These are phyloP conservation scores for Apiotrichum montevideense DNA, from an alignment of 1,284 basidiomycete genomes.

Conservation along the genomic window DNA sequence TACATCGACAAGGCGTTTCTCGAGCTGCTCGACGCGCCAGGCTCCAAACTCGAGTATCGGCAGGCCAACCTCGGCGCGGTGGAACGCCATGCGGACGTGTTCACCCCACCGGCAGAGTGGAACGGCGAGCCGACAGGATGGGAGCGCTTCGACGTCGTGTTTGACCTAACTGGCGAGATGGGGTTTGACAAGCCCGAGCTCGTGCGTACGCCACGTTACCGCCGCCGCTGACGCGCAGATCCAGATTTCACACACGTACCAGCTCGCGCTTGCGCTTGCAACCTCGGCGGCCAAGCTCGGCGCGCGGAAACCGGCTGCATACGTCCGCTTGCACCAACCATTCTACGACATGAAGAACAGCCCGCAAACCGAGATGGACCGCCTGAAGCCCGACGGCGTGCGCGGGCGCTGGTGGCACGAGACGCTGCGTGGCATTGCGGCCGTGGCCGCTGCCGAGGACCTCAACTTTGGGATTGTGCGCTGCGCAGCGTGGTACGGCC, in stretches of 20 bases:
- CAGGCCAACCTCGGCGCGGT: conserved; percentile 70
- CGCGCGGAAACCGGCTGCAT: conserved; percentile 62
- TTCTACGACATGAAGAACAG: conserved; percentile 64
- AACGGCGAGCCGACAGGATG: conserved; percentile 15
- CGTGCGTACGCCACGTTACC: conserved; percentile 45
- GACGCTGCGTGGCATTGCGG: conserved; percentile 65
- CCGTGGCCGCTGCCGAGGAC: conserved; percentile 55
- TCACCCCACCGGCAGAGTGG: conserved; percentile 29
- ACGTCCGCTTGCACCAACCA: conserved; percentile 70
- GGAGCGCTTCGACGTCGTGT: conserved; percentile 37
- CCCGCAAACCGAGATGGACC: conserved; percentile 59
- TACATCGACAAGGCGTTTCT: conserved; percentile 74
- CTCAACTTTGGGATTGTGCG: conserved; percentile 70
- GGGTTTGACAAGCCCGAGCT: conserved; percentile 69
- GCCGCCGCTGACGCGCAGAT: conserved; percentile 26
- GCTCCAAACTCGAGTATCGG: conserved; percentile 56
- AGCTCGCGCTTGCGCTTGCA: conserved; percentile 63
- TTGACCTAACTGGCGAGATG: conserved; percentile 59
- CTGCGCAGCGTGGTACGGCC: conserved; percentile 39
- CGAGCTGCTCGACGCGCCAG: conserved; percentile 51
- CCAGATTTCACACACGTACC: conserved; percentile 71
- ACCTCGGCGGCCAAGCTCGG: conserved; percentile 52
- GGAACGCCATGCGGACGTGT: conserved; percentile 30
- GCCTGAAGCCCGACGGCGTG: conserved; percentile 64
- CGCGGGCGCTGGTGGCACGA: conserved; percentile 88